Evolutionary conservation across 2,329 filamentous ascomycete genomes (phyloP).

Genomic region (Cryphonectria japonica): DNA sequence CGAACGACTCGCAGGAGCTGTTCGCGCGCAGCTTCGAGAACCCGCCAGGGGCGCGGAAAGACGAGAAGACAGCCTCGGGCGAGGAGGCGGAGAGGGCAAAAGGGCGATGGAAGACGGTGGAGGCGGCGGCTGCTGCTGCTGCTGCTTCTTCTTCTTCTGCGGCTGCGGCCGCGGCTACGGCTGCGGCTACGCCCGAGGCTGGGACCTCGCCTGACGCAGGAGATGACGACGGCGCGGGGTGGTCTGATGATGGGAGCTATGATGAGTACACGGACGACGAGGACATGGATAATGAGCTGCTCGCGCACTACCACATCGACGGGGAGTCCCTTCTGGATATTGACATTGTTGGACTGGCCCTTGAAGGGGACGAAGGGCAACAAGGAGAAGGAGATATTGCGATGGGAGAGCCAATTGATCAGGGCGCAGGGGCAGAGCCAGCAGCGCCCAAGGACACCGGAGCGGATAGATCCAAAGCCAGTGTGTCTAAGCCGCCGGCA

Average conservation of each 20-base stretch:
- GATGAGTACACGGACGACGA: conserved; percentile 47
- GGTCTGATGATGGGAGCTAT: conserved; percentile 32
- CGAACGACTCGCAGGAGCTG: conserved; percentile 71
- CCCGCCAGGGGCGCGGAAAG: conserved; percentile 55
- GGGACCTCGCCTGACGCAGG: neutral
- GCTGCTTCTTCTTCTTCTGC: too few relatives aligned
- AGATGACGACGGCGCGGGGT: conserved; percentile 31
- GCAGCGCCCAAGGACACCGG: conserved; percentile 32
- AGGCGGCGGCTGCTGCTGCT: conserved; percentile 36
- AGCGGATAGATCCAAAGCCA: conserved; percentile 34
- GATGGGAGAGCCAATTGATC: conserved; percentile 20
- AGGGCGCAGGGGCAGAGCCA: conserved; percentile 30
- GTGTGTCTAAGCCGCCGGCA: conserved; percentile 36
- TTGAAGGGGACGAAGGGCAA: conserved; percentile 34
- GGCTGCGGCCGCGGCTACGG: conserved; percentile 18
- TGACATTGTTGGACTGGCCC: conserved; percentile 51
- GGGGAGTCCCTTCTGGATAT: conserved; percentile 52
- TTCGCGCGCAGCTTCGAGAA: conserved; percentile 74
- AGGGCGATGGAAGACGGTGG: conserved; percentile 57
- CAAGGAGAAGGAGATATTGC: conserved; percentile 33
- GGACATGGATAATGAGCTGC: conserved; percentile 53
- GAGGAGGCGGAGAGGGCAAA: conserved; percentile 41
- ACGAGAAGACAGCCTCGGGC: conserved; percentile 43
- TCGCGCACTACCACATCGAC: conserved; percentile 49
- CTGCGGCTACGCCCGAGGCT: conserved; percentile 24